Conservation (phyloP, 2,329 filamentous ascomycete species). For the Diaporthe citriasiana region DNA sequence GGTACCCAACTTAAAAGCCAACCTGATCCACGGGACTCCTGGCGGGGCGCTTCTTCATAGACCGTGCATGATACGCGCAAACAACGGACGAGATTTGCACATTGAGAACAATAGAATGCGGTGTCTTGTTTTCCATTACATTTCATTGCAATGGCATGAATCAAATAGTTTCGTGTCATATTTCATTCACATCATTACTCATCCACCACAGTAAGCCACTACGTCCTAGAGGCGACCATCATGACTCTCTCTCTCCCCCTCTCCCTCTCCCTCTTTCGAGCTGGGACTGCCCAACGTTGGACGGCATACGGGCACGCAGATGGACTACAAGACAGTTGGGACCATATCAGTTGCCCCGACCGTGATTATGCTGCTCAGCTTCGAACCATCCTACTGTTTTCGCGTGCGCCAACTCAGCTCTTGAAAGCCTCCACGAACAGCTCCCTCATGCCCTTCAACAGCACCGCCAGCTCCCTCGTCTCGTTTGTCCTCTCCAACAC, state of each 20-base stretch:
- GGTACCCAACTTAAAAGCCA: not conserved
- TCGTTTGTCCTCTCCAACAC: conserved; percentile 88
- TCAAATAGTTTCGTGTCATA: not conserved
- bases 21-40: not conserved
- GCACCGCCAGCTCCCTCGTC: conserved; percentile 76
- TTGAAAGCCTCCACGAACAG: conserved; percentile 79
- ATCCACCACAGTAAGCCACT: not conserved
- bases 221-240: not conserved
- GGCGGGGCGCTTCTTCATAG: not conserved
- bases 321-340: not conserved
- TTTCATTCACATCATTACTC: conserved; percentile 6
- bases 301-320: not conserved
- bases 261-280: not conserved
- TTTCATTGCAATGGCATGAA: not conserved
- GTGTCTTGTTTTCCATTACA: not conserved
- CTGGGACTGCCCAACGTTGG: not conserved
- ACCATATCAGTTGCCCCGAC: not conserved
- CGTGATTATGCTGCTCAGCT: not conserved
- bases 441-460: conserved; percentile 87
- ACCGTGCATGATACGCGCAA: not conserved
- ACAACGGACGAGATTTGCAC: not conserved
- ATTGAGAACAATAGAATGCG: not conserved
- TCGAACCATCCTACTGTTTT: not conserved
- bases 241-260: not conserved
- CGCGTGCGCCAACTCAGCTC: conserved; percentile 51